A percentile compares a stretch with the other conserved stretches of the same genome.
phyloP scores from a whole-genome alignment of 1,284 basidiomycete genomes.

The Trichosporon coremiiforme region DNA sequence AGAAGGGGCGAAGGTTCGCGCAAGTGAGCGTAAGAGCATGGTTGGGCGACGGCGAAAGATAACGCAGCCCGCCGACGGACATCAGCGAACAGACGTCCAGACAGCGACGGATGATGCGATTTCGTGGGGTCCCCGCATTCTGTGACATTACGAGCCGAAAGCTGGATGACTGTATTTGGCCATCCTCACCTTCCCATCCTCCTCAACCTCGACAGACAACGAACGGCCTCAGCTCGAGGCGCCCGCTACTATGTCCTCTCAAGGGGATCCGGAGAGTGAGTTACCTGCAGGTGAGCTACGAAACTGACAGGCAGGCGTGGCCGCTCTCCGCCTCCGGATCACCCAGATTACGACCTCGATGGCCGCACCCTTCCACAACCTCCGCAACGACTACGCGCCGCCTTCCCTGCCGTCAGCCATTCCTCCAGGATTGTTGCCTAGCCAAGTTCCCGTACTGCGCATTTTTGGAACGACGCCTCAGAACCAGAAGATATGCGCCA shows the following conservation, averaged over 20 bases:
- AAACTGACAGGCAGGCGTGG: constrained; percentile 31
- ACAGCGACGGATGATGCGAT: constrained; percentile 15
- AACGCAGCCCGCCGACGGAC: background rate
- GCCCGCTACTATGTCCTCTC: constrained; percentile 23
- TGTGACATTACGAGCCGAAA: background rate
- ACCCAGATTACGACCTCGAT: constrained; percentile 56
- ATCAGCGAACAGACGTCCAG: constrained; percentile 1
- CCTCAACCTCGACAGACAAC: background rate
- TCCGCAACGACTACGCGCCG: constrained; percentile 42
- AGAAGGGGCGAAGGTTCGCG: background rate
- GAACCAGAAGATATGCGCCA: constrained; percentile 78
- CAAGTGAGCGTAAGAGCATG: background rate
- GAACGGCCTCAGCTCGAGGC: constrained; percentile 1
- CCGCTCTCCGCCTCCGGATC: constrained; percentile 54
- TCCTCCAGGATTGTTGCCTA: constrained; percentile 57
- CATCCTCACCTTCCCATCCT: background rate
- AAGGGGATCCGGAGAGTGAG: constrained; percentile 35
- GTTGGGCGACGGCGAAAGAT: constrained; percentile 8
- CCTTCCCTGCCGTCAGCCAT: constrained; percentile 64
- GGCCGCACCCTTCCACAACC: constrained; percentile 45
- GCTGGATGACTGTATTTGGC: constrained; percentile 13
- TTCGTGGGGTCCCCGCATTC: constrained; percentile 12
- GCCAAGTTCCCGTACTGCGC: constrained; percentile 74
- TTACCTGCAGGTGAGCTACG: background rate
- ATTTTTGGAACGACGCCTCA: constrained; percentile 82